phyloP scores from a whole-genome alignment of 768 basidiomycete species.

The Chlorophyllum brunneum region DNA sequence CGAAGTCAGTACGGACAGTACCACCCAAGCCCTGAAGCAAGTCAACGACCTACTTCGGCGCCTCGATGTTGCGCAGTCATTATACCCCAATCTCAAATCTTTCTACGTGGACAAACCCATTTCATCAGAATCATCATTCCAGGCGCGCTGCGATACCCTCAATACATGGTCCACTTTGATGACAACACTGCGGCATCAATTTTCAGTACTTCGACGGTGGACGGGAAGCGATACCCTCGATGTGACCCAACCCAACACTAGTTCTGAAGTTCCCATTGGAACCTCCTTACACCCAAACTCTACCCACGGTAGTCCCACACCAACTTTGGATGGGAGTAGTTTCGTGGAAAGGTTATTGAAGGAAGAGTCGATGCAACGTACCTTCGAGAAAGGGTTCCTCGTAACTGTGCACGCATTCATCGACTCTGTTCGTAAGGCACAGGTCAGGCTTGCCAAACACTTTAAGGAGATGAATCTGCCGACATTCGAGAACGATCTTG shows the following conservation, averaged over 20 bases:
- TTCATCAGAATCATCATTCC: conserved; percentile 64
- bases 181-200: conserved; percentile 77
- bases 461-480: conserved; percentile 91
- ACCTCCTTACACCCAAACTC: background rate
- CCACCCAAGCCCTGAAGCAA: conserved; percentile 51
- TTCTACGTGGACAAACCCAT: conserved; percentile 75
- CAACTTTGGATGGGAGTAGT: conserved; percentile 62
- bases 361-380: conserved; percentile 93
- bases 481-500: conserved; percentile 83
- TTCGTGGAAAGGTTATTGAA: conserved; percentile 94
- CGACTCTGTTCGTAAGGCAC: conserved; percentile 79
- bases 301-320: conserved; percentile 9
- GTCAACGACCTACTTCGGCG: conserved; percentile 66
- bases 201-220: conserved; percentile 82
- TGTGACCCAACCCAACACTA: conserved; percentile 76
- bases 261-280: conserved; percentile 47
- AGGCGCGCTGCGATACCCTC: conserved; percentile 82
- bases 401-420: conserved; percentile 86
- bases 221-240: conserved; percentile 91
- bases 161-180: conserved; percentile 92
- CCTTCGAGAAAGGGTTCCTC: conserved; percentile 88
- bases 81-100: conserved; percentile 82
- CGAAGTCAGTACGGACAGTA: conserved; percentile 29
- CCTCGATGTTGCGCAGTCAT: conserved; percentile 77
- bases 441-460: conserved; percentile 70